These are phyloP conservation scores for Henningerozyma blattae DNA, from an alignment of 805 yeast species.

Conservation along the genomic window DNA sequence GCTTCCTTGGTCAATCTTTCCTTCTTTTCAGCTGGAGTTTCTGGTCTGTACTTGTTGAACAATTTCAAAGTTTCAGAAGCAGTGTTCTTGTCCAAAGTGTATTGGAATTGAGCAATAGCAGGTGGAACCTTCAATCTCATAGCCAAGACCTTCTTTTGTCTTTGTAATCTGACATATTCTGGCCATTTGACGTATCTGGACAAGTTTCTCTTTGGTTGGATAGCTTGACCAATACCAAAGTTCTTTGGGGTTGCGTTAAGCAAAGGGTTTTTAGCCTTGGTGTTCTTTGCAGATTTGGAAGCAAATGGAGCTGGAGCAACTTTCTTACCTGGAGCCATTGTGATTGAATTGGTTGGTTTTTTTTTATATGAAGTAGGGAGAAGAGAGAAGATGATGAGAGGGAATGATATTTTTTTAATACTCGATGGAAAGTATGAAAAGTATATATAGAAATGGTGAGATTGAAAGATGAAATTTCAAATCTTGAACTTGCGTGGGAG, in stretches of 20 bases:
- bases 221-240: conserved; percentile 92
- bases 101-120: conserved; percentile 91
- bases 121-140: conserved; percentile 99
- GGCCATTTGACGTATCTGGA: conserved; percentile 99
- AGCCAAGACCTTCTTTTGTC: conserved; percentile 94
- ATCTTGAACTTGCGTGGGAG: too few relatives aligned
- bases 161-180: conserved; percentile 93
- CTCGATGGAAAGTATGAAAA: too few relatives aligned
- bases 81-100: conserved; percentile 96
- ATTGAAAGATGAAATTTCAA: too few relatives aligned
- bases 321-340: conserved; percentile 53
- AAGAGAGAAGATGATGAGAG: too few relatives aligned
- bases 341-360: conserved; percentile 3
- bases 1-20: conserved; percentile 98
- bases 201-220: conserved; percentile 93
- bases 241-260: conserved; percentile 81
- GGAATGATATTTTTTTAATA: too few relatives aligned
- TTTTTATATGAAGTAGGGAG: too few relatives aligned
- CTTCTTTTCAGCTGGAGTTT: conserved; percentile 94
- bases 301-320: conserved; percentile 99
- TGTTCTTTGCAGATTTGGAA: conserved; percentile 45
- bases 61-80: conserved; percentile 95
- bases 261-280: conserved; percentile 68
- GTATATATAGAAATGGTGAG: too few relatives aligned
- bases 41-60: conserved; percentile 99